Conservation (phyloP, 805 yeast species). For the Vanderwaltozyma tropicalis region DNA sequence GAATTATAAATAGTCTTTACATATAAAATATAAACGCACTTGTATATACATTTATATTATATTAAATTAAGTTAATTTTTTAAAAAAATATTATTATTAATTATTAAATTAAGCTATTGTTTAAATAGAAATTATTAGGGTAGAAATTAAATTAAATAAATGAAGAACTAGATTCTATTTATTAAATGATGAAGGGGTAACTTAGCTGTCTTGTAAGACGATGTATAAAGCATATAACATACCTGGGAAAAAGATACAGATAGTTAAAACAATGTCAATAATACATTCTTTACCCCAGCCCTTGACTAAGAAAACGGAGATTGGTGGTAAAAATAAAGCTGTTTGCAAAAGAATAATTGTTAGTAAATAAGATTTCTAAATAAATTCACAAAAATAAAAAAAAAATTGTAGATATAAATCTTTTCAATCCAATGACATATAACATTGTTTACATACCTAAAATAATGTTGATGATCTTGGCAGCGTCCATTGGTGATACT, state of each 20-base stretch:
- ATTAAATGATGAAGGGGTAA: too few relatives aligned
- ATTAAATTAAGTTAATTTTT: neutral
- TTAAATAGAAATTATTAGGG: too few relatives aligned
- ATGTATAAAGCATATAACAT: slow-evolving; percentile 65
- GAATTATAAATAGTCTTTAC: slow-evolving; percentile 32
- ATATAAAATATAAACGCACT: neutral
- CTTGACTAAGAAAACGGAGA: slow-evolving; percentile 60
- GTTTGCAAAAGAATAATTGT: slow-evolving; percentile 3
- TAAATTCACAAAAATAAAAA: too few relatives aligned
- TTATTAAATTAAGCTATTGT: too few relatives aligned
- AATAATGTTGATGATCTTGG: slow-evolving; percentile 31
- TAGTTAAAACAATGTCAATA: slow-evolving; percentile 47
- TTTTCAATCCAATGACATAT: too few relatives aligned
- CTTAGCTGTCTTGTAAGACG: slow-evolving; percentile 32
- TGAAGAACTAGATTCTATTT: too few relatives aligned
- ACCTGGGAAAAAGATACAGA: slow-evolving; percentile 56
- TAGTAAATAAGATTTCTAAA: slow-evolving; percentile 2
- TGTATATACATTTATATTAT: slow-evolving; percentile 3
- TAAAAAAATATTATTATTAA: too few relatives aligned
- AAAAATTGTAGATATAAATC: too few relatives aligned
- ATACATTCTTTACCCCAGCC: slow-evolving; percentile 58
- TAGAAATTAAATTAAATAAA: too few relatives aligned
- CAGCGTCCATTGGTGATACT: slow-evolving; percentile 18
- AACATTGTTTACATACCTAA: too few relatives aligned
- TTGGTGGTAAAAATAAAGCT: slow-evolving; percentile 63